Conservation (phyloP, 108 stramenopile genomes). For the Fragilaria crotonensis region DNA sequence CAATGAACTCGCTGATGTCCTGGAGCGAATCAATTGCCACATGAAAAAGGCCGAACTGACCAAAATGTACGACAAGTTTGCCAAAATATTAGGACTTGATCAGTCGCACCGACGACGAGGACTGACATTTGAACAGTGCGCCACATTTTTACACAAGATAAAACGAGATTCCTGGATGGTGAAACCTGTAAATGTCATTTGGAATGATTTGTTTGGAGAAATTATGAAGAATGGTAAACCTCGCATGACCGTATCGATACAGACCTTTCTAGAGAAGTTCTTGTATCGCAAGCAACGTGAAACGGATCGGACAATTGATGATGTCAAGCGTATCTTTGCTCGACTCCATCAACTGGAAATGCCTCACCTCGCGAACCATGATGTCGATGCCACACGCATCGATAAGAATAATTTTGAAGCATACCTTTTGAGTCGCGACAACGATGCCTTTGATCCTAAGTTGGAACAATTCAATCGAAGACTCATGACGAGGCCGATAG, state of each 20-base stretch:
- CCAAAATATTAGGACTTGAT: slow-evolving; percentile 56
- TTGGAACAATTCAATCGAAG: slow-evolving; percentile 32
- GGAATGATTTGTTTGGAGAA: slow-evolving; percentile 58
- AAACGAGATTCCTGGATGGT: slow-evolving; percentile 80
- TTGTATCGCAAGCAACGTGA: slow-evolving; percentile 60
- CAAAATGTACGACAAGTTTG: slow-evolving; percentile 54
- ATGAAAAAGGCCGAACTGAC: slow-evolving; percentile 44
- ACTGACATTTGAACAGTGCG: slow-evolving; percentile 74
- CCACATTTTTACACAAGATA: slow-evolving; percentile 73
- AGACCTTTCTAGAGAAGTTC: slow-evolving; percentile 65
- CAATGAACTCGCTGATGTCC: slow-evolving; percentile 48
- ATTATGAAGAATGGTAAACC: slow-evolving; percentile 62
- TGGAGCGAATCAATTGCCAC: slow-evolving; percentile 58
- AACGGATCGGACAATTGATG: slow-evolving; percentile 37
- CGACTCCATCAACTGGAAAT: slow-evolving; percentile 55
- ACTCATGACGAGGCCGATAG: slow-evolving; percentile 72
- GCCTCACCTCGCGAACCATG: slow-evolving; percentile 24
- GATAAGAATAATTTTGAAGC: slow-evolving; percentile 68
- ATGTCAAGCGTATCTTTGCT: slow-evolving; percentile 53
- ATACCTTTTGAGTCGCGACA: slow-evolving; percentile 41
- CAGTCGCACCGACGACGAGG: slow-evolving; percentile 44
- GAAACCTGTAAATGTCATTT: slow-evolving; percentile 54
- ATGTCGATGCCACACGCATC: slow-evolving; percentile 35
- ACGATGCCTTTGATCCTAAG: slow-evolving; percentile 70
- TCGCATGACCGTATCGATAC: slow-evolving; percentile 40